A percentile compares a stretch with the other conserved stretches of the same genome.
These are phyloP conservation scores for Fagopyrum homotropicum DNA, from an alignment of 148 eudicot genomes.

Conservation along the genomic window DNA sequence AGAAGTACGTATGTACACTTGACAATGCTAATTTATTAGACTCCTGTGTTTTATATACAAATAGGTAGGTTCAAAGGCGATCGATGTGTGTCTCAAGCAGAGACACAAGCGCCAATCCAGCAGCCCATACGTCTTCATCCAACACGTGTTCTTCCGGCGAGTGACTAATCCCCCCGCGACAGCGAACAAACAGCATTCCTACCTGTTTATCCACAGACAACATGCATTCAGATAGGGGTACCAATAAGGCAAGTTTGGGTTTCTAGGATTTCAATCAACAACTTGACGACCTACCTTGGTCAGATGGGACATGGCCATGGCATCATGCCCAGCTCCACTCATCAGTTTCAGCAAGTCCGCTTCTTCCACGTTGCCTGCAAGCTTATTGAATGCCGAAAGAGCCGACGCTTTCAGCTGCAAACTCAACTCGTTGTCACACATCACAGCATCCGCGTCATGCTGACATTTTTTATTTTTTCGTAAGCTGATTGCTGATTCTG, in stretches of 20 bases:
- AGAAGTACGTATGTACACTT: constrained; percentile 4
- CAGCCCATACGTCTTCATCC: constrained; percentile 92
- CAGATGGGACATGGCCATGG: constrained; percentile 98
- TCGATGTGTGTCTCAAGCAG: constrained; percentile 52
- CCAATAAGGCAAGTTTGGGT: neutral
- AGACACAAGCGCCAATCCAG: constrained; percentile 68
- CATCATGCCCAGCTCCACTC: constrained; percentile 99
- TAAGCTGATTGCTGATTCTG: neutral
- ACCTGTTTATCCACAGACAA: constrained; percentile 34
- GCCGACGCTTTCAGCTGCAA: constrained; percentile 74
- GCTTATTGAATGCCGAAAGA: constrained; percentile 44
- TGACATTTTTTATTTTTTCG: constrained; percentile 24
- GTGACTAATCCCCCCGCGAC: constrained; percentile 94
- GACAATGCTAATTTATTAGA: constrained; percentile 4
- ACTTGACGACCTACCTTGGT: constrained; percentile 44
- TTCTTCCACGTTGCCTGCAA: constrained; percentile 44
- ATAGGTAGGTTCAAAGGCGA: neutral
- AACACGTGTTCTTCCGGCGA: constrained; percentile 89
- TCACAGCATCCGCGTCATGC: constrained; percentile 94
- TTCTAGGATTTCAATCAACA: too few relatives aligned
- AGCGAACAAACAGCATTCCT: constrained; percentile 93
- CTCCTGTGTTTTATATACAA: constrained; percentile 2
- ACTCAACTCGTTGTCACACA: constrained; percentile 62
- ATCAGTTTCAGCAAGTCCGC: constrained; percentile 72
- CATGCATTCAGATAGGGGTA: neutral